Base-by-base conservation (phyloP, 495 filamentous ascomycete genomes). In the Letharia lupina region DNA sequence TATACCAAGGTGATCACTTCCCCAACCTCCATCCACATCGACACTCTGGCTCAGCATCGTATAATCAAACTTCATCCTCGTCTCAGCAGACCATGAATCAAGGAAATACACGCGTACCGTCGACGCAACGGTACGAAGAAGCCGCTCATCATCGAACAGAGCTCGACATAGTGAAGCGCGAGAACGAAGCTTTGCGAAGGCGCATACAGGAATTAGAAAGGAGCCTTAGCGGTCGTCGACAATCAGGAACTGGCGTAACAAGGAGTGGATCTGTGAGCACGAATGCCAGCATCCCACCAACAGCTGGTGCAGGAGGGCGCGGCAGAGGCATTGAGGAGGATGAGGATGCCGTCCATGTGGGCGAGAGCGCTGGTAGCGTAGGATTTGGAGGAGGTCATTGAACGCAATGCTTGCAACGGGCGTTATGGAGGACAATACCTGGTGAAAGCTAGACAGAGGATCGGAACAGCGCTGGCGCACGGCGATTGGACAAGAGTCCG, bases 161-260 rank as follows among this genome's bases (percentile, higher is more conserved):
- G 71, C 71, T 94, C 16, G 91, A 96, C 58, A 75, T 76, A 9
- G 83, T 88, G 47, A 91, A 89, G 75, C 78, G 81, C 13, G 92
- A 96, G 77, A 96, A 96, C 71, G 91, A 95, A 64, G 73, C 79
- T 47, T 78, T 96, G 56, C 87, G 87, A 70, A 79, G 82, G 60
- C 83, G 90, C 31, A 84, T 96, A 33, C 81, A 86, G 60, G 90
- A 93, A 67, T 76, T 95, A 41, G 91, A 96, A 70, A 72, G 79
- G 15, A 72, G 73, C 63, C 64, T 67, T 0, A 76, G 78, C 9
- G 77, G 79, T 10, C 75, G 78, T 23, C 72, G 79, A 64, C 76
- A 74, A 40, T 80, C 79, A 64, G 79, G 80, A 66, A 72, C 74
- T 2, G 77, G 77, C 61, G 68, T 71, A 6, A 60, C 37, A 13